Evolutionary conservation across 495 filamentous ascomycete genomes (phyloP), one percentile per base, ranked within the genome.

Genomic region (Usnea hakonensis): DNA sequence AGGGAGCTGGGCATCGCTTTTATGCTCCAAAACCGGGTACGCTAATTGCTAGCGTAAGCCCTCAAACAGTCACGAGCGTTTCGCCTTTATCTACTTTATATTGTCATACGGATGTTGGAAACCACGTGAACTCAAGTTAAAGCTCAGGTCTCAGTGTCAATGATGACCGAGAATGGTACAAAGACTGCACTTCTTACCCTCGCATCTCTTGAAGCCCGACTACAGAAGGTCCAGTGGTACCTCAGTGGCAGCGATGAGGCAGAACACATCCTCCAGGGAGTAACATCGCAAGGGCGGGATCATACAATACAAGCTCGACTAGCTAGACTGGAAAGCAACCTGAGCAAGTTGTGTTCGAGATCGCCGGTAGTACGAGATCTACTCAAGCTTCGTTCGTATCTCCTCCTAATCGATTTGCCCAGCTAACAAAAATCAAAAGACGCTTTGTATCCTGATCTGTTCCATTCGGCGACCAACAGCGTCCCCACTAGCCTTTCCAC

Each of bases 181-280:
- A 23, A 50, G 19, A 62, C 32, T 16, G 53, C 82, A 0, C 71
- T 83, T 6, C 76, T 77, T 36, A 93, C 91, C 1, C 83, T 95
- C 54, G 84, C 87, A 38, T 79, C 90, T 55, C 86, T 96, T 6
- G 87, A 92, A 67, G 76, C 77, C n/a, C 87, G 91, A 41, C 79
- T 96, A 37, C 78, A 79, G 54, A 81, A 88, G 32, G 76, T 95
- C 54, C 85, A 90, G 64, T 92, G 87, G 73, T 78, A 88, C 36
- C 77, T 96, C 54, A 84, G 84, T 64, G 90, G 90, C 66, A 70
- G 76, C 69, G 33, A 66, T 67, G 41, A 72, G 72, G 17, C 70
- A 74, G 61, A 72, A 77, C 80, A 67, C 71, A 64, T 65, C 72
- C 64, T 46, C 74, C 73, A 63, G 80, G 72, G 71, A 65, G 54